A percentile compares a stretch with the other conserved stretches of the same genome.
Evolutionary conservation across 1,284 basidiomycete genomes (phyloP).

Genomic region (Bondarzewia mesenterica): DNA sequence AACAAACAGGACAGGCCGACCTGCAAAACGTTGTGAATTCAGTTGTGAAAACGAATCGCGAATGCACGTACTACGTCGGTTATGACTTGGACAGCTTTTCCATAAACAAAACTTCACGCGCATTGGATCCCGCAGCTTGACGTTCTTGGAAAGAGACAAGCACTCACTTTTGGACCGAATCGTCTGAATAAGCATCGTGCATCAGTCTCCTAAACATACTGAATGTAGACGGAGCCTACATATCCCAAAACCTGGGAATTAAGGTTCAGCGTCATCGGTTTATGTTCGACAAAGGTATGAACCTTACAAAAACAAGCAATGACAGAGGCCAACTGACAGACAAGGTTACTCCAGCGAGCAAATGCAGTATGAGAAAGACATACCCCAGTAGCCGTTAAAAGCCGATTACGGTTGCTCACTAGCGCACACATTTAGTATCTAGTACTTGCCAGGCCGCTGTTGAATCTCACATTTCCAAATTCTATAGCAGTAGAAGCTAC

Average conservation of each 20-base stretch:
- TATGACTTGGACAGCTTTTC: background rate
- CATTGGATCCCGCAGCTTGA: too few species aligned
- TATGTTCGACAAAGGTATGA: too few species aligned
- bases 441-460: background rate
- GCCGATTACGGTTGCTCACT: background rate
- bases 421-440: background rate
- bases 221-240: too few species aligned
- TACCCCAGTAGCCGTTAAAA: too few species aligned
- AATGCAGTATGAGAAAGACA: too few species aligned
- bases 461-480: background rate
- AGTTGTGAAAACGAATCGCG: background rate
- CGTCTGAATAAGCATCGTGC: background rate
- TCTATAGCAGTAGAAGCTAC: background rate
- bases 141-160: too few species aligned
- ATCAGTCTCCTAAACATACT: too few species aligned
- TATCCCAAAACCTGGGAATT: too few species aligned
- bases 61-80: background rate
- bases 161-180: background rate
- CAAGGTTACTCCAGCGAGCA: too few species aligned
- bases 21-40: background rate
- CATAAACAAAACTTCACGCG: background rate
- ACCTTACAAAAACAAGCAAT: too few species aligned
- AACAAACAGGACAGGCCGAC: background rate
- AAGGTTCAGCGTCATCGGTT: too few species aligned
- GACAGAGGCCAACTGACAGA: too few species aligned